phyloP scores from a whole-genome alignment of 192 early-diverging fungal genomes.

The Linnemannia zychae region DNA sequence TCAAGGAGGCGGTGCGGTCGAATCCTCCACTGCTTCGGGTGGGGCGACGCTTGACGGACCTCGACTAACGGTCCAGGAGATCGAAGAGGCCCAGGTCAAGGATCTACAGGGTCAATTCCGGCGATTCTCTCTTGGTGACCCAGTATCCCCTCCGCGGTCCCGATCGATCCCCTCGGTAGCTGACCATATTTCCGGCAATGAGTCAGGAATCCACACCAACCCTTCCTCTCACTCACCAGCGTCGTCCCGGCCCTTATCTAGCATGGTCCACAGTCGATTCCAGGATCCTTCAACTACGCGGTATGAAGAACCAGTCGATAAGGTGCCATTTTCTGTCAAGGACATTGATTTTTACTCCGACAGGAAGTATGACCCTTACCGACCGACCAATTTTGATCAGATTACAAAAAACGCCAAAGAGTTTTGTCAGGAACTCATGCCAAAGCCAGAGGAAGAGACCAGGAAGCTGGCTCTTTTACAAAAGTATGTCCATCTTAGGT shows the following conservation, averaged over 20 bases:
- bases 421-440: slow-evolving; percentile 35
- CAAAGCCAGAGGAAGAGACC: slow-evolving; percentile 47
- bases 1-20: background rate
- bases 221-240: background rate
- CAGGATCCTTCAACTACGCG: background rate
- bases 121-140: slow-evolving; percentile 28
- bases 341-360: slow-evolving; percentile 54
- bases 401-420: slow-evolving; percentile 35
- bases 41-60: background rate
- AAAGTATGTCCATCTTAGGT: slow-evolving; percentile 3
- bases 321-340: slow-evolving; percentile 38
- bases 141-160: slow-evolving; percentile 17
- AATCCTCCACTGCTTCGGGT: background rate
- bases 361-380: slow-evolving; percentile 49
- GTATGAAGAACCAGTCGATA: slow-evolving; percentile 1
- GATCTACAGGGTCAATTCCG: slow-evolving; percentile 24
- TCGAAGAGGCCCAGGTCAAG: slow-evolving; percentile 35
- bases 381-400: slow-evolving; percentile 36
- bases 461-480: slow-evolving; percentile 33
- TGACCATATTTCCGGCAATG: background rate
- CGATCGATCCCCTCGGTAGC: background rate
- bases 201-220: background rate
- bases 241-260: slow-evolving; percentile 7
- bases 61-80: slow-evolving; percentile 37
- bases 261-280: slow-evolving; percentile 13